Evolutionary conservation across 2,329 filamentous ascomycete genomes (phyloP), one percentile per base, ranked within the genome.

Genomic region (Ophiostoma himal-ulmi): DNA sequence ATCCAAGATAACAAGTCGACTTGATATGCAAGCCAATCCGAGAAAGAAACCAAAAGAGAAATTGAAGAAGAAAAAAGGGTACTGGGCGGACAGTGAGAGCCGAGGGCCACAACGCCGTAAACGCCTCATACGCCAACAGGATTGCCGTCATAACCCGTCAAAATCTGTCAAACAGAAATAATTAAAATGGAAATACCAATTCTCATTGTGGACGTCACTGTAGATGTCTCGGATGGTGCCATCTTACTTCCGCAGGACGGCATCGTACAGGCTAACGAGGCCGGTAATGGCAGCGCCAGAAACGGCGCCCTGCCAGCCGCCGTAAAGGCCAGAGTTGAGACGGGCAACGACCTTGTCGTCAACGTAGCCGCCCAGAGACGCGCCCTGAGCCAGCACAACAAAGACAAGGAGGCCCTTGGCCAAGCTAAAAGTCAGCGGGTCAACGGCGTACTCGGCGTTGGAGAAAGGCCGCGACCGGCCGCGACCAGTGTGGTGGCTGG

Each of bases 341-440:
- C 86, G 84, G 69, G 81, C 81, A 67, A 92, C 88, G 7, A 87
- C 86, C 20, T 82, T 79, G 37, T 84, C 81, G 71, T 86, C 83
- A 71, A 92, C 82, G 69, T 88, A 82, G 41, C 90, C 89, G 67
- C 85, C 82, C 70, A 90, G 85, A 67, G 84, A 86, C 68, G 86
- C 84, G 44, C 86, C 87, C 77, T 90, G 88, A 11, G 85, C 87
- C 77, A 94, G 97, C 22, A 97, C 89, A 44, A 94, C 85, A 79
- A 91, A 97, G 8, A 91, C 89, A 71, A 94, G 80, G 70, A 98
- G 78, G 0, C 91, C 94, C 83, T 97, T 97, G 75, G 88, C 88
- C 71, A 98, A 89, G 82, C 94, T 96, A 81, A 96, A 99, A 30
- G 90, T 91, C 77, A 98, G 82, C 4, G 94, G 94, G 78, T 99